Evolutionary conservation across 2,329 filamentous ascomycete species (phyloP), one percentile per base, ranked within the genome.

Genomic region (Monascus ruber): DNA sequence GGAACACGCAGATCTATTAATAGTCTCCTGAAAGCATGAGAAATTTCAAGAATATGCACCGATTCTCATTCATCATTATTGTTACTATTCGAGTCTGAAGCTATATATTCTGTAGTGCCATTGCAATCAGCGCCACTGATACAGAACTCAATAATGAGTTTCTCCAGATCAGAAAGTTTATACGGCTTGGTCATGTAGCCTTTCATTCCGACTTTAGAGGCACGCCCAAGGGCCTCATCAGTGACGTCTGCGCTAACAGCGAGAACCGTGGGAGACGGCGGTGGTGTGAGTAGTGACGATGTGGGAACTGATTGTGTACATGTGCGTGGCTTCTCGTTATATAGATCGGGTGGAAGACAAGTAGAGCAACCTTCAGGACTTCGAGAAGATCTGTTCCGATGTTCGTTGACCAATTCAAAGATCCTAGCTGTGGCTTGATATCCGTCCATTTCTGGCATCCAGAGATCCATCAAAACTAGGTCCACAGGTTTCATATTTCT

Each of bases 381-480:
- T 34, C 39, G 43, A 31, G 35, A 48, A 11, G 51, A 38, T 34
- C 53, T 50, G 26, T 50, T 42, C 17, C 53, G 52, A 31, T 62
- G 53, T 34, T 64, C 55, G 33, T 63, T 58, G n/a, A 66, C 55
- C 64, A 79, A 70, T 24, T 65, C 60, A 7, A 82, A 59, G 33
- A 85, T 85, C 35, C 68, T 64, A 49, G 74, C 69, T 0, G 80
- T 76, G 2, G 81, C 81, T 52, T 83, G 74, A 47, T 82, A 84
- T 1, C 81, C 81, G 51, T 84, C 80, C 68, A 84, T 78, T 46
- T 77, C 68, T 1, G 81, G 81, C 79, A 85, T 85, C 81, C 81
- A 85, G 6, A 85, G 69, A 57, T 85, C 81, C 81, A 85, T 85
- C 33, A 84, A 62, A 24, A 85, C 69, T 2, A 81, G 70, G 49